Evolutionary conservation across 78 protist genomes (phyloP), one percentile per base, ranked within the genome.

Genomic region (Planoprotostelium fungivorum): DNA sequence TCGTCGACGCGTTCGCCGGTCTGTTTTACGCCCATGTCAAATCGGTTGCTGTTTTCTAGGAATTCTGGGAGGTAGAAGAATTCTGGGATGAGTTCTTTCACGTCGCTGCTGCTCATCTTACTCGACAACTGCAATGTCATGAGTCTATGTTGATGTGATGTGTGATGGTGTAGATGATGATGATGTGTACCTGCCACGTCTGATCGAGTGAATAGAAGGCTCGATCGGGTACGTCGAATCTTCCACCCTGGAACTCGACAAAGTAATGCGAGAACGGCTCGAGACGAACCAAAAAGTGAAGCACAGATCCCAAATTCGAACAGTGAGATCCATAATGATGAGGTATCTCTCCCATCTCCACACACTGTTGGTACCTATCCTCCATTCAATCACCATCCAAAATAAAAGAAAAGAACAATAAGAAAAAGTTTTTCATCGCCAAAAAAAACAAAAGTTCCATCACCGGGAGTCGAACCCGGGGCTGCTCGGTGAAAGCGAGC

Each of bases 31-130:
- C 99, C 99, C 88, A 98, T 89, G 38, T 92, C 31, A 38, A 94
- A 89, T 34, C 86, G 0, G 89, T 97, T 95, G 23, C 34, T 1
- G 86, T 98, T 98, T 1, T 25, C 89, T 25, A 99, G 86, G 88
- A 98, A 90, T 29, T 97, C 98, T 35, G 98, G 97, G 0, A 88
- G 38, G 84, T 93, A 97, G 91, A 84, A 98, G 83, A 98, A 96
- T 92, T 99, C 99, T 0, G 99, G 99, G 1, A 97, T 96, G 38
- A 99, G 91, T 93, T 99, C 99, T 73, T 96, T 96, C 84, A 96
- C 97, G 90, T 98, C 99, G 0, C 89, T 38, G 34, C 63, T 73
- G 28, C 91, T 88, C 29, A 89, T 83, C 0, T 89, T 86, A 0
- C 93, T 89, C 1, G 93, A 84, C 0, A 88, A 85, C 16, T 93